These are phyloP conservation scores for Excoecaria agallocha DNA, from an alignment of 345 rosid genomes.

Conservation along the genomic window DNA sequence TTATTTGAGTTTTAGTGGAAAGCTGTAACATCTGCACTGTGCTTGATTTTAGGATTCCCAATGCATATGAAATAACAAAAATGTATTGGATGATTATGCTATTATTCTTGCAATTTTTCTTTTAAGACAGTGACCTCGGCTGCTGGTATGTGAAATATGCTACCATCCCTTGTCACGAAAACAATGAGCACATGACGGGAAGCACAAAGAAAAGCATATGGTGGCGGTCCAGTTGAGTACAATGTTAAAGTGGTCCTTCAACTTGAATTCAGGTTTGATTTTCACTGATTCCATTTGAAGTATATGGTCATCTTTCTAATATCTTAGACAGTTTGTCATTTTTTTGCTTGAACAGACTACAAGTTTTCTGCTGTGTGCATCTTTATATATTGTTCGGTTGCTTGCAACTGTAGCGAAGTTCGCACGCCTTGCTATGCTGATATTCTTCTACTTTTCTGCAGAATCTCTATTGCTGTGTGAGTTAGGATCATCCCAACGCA, in stretches of 20 bases:
- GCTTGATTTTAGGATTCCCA: constrained; percentile 44
- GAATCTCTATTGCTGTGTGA: neutral
- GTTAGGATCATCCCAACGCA: neutral
- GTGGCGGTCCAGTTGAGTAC: constrained; percentile 63
- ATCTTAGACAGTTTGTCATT: neutral
- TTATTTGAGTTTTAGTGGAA: neutral
- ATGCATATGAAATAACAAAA: constrained; percentile 67
- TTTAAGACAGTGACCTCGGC: constrained; percentile 13
- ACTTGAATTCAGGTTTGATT: constrained; percentile 55
- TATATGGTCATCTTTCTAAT: too few relatives aligned
- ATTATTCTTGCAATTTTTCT: constrained; percentile 65
- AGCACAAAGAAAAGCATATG: constrained; percentile 55
- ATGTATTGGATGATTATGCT: constrained; percentile 66
- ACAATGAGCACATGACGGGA: constrained; percentile 83
- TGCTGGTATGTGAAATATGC: too few relatives aligned
- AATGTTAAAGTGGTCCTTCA: constrained; percentile 80
- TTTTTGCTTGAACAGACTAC: too few relatives aligned
- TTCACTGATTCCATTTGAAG: neutral
- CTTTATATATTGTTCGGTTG: constrained; percentile 11
- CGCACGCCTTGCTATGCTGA: constrained; percentile 43
- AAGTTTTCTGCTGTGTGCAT: neutral
- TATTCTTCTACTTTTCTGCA: constrained; percentile 21
- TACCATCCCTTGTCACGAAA: constrained; percentile 73
- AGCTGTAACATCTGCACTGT: neutral
- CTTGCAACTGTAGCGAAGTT: constrained; percentile 70